Conservation (phyloP, 345 rosid species). For the Cardamine resedifolia region DNA sequence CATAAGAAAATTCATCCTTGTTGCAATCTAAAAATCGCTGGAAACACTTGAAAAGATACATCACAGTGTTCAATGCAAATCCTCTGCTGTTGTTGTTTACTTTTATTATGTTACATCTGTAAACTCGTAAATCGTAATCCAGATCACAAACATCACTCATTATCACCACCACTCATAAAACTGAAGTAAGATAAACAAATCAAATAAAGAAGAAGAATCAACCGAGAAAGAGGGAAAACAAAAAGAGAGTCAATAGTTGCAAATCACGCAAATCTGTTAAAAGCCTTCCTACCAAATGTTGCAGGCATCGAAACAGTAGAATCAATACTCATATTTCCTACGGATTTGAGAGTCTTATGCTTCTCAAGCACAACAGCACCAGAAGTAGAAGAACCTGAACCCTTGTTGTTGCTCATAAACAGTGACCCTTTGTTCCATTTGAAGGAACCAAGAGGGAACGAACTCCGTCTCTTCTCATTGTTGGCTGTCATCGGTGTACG, state of each 20-base stretch:
- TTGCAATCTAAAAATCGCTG: neutral
- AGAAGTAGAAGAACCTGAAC: slow-evolving; percentile 38
- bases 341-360: slow-evolving; percentile 49
- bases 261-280: slow-evolving; percentile 95
- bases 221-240: neutral
- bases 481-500: slow-evolving; percentile 46
- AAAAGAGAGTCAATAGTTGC: neutral
- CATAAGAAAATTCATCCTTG: neutral
- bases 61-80: slow-evolving; percentile 16
- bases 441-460: slow-evolving; percentile 74
- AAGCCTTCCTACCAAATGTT: slow-evolving; percentile 67
- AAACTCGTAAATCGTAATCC: slow-evolving; percentile 16
- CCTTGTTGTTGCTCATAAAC: slow-evolving; percentile 48
- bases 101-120: slow-evolving; percentile 22
- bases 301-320: slow-evolving; percentile 88
- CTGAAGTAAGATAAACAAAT: slow-evolving; percentile 10
- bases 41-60: neutral
- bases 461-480: slow-evolving; percentile 68
- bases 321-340: slow-evolving; percentile 68
- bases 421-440: slow-evolving; percentile 79
- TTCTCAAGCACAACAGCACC: slow-evolving; percentile 46
- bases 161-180: slow-evolving; percentile 21
- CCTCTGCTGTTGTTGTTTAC: slow-evolving; percentile 18
- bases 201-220: slow-evolving; percentile 13
- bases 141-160: slow-evolving; percentile 30